Evolutionary conservation across 2,329 filamentous ascomycete genomes (phyloP).

Genomic region (Aspergillus sp.): DNA sequence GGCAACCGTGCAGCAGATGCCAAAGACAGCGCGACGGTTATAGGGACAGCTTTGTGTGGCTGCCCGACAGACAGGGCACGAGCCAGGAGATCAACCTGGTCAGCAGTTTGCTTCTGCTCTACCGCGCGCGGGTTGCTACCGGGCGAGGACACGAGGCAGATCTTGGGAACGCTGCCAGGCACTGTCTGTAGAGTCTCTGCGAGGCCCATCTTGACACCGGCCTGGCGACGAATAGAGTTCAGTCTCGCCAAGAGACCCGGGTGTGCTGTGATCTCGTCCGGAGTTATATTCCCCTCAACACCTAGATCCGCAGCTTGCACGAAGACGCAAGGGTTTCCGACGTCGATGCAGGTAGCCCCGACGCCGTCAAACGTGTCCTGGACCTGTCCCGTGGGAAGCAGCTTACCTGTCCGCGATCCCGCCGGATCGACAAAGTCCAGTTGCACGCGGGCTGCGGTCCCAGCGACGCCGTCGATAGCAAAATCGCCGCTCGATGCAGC

Average conservation of each 20-base stretch:
- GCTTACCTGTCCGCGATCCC: slow-evolving; percentile 55
- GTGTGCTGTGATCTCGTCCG: slow-evolving; percentile 46
- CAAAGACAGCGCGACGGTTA: slow-evolving; percentile 48
- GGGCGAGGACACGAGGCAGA: slow-evolving; percentile 45
- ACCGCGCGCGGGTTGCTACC: slow-evolving; percentile 3
- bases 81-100: slow-evolving; percentile 35
- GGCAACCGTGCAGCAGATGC: slow-evolving; percentile 42
- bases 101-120: slow-evolving; percentile 21
- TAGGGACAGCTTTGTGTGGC: slow-evolving; percentile 49
- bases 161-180: slow-evolving; percentile 53
- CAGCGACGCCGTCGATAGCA: slow-evolving; percentile 56
- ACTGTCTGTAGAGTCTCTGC: slow-evolving; percentile 37
- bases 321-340: slow-evolving; percentile 58
- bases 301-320: slow-evolving; percentile 48
- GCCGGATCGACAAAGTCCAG: slow-evolving; percentile 56
- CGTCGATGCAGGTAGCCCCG: slow-evolving; percentile 52
- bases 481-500: slow-evolving; percentile 48
- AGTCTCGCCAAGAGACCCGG: slow-evolving; percentile 39
- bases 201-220: slow-evolving; percentile 55
- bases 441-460: slow-evolving; percentile 48
- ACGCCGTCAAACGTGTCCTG: slow-evolving; percentile 46
- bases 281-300: slow-evolving; percentile 36
- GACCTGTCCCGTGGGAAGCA: slow-evolving; percentile 52
- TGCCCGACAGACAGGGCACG: slow-evolving; percentile 49
- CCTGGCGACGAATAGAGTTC: slow-evolving; percentile 50